Conservation (phyloP, 768 basidiomycete genomes). For the Dictyophora rubrovolvata region DNA sequence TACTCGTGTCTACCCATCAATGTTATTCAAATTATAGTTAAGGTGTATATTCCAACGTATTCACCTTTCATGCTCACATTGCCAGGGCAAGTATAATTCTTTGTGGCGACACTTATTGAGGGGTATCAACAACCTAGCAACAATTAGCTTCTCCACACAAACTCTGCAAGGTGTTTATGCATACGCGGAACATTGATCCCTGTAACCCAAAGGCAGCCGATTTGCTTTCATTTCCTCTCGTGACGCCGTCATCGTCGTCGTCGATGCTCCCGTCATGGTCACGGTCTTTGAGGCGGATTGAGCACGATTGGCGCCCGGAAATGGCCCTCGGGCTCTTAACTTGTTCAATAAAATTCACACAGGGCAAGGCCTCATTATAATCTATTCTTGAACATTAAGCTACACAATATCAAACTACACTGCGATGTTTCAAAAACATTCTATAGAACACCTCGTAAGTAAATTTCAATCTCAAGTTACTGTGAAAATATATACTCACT, state of each 20-base stretch:
- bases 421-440: no score
- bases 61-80: constrained; percentile 84
- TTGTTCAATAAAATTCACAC: no score
- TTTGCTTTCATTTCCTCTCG: constrained; percentile 71
- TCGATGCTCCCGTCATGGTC: constrained; percentile 31
- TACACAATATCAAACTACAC: no score
- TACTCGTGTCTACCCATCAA: constrained; percentile 23
- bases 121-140: constrained; percentile 67
- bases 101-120: constrained; percentile 79
- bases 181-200: constrained; percentile 87
- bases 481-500: constrained; percentile 7
- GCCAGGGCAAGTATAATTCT: constrained; percentile 78
- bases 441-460: no score
- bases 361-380: no score
- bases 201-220: constrained; percentile 70
- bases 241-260: constrained; percentile 69
- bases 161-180: constrained; percentile 21
- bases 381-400: no score
- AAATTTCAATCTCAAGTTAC: no score
- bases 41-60: constrained; percentile 19
- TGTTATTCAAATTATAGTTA: background rate
- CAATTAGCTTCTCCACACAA: background rate
- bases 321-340: no score
- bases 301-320: background rate
- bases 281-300: background rate